Evolutionary conservation across 2,329 filamentous ascomycete species (phyloP).

Genomic region (Colletotrichum coccodes): DNA sequence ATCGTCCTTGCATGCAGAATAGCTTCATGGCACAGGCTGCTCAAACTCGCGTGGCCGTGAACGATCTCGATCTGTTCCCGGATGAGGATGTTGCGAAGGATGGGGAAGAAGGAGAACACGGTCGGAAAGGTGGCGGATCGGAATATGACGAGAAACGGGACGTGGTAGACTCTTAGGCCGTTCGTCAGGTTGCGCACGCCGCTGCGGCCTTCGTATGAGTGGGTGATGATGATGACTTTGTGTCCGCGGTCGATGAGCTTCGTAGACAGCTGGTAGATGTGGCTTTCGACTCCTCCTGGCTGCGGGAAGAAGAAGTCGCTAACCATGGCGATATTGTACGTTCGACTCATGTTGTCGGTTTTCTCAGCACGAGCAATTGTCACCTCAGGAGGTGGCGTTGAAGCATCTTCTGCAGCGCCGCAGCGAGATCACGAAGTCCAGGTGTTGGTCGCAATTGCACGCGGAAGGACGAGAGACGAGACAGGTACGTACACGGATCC

Average conservation of each 20-base stretch:
- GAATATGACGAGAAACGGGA: constrained; percentile 96
- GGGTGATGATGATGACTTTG: constrained; percentile 97
- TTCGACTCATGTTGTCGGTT: constrained; percentile 45
- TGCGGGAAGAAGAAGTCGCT: constrained; percentile 99
- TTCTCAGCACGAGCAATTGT: constrained; percentile 12
- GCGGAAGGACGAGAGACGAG: too few relatives aligned
- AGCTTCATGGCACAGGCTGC: constrained; percentile 92
- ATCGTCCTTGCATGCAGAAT: constrained; percentile 96
- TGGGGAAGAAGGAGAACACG: constrained; percentile 97
- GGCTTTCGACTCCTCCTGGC: constrained; percentile 94
- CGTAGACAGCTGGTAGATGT: constrained; percentile 96
- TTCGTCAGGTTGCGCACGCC: constrained; percentile 97
- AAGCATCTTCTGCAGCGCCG: constrained; percentile 5
- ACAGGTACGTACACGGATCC: not conserved
- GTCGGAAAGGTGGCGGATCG: constrained; percentile 94
- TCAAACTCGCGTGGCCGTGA: constrained; percentile 95
- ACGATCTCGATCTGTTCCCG: constrained; percentile 96
- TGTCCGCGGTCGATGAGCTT: constrained; percentile 98
- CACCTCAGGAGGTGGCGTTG: not conserved
- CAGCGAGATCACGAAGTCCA: not conserved
- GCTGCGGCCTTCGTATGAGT: constrained; percentile 90
- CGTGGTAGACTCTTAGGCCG: constrained; percentile 97
- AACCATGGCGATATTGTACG: constrained; percentile 86
- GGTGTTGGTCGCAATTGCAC: not conserved
- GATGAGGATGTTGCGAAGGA: constrained; percentile 96